Base-by-base conservation (phyloP, 331 rosid genomes). In the Rhamnella rubrinervis region DNA sequence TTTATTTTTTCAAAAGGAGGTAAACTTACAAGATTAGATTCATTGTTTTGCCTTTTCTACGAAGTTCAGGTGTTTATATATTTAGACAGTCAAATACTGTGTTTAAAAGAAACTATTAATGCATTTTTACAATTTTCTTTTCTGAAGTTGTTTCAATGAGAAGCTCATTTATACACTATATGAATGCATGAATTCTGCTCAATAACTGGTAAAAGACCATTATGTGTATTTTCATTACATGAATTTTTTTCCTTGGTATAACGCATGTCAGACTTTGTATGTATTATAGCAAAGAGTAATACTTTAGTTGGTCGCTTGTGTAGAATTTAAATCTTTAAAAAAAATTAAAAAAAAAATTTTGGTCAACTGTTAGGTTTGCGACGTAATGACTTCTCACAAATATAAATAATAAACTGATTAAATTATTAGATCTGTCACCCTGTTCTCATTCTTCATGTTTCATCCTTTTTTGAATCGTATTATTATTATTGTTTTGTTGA, bases 321-420 rank as follows among this genome's bases (percentile, higher is more conserved):
- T 46, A 47, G 50, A 62, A 77, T 60, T 16, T 21, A 1, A 28
- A 21, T n/a, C 46, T 59, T 25, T 8, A 37, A 37, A 23, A 25
- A 12, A 16, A n/a, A n/a, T n/a, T n/a, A n/a, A n/a, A n/a, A n/a
- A n/a, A n/a, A 52, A 18, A 6, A 16, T 18, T 49, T 23, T 17
- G 70, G 83, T 81, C 88, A 76, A 71, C 71, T 53, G 61, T 63
- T 76, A 21, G 71, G 79, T 65, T 53, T 46, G 46, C n/a, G n/a
- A 19, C 60, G 26, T 50, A 19, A 66, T 28, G 8, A 40, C 49
- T 21, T 19, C 4, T 7, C 49, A 74, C 3, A 13, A 17, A 66
- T 31, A 16, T 69, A 31, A 59, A 66, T 53, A 66, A 59, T 55
- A 44, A 44, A 44, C 11, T 55, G 14, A 40, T 55, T 59, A 69